Conservation (phyloP, 1,139 yeast species). For the Yamadazyma sp. region DNA sequence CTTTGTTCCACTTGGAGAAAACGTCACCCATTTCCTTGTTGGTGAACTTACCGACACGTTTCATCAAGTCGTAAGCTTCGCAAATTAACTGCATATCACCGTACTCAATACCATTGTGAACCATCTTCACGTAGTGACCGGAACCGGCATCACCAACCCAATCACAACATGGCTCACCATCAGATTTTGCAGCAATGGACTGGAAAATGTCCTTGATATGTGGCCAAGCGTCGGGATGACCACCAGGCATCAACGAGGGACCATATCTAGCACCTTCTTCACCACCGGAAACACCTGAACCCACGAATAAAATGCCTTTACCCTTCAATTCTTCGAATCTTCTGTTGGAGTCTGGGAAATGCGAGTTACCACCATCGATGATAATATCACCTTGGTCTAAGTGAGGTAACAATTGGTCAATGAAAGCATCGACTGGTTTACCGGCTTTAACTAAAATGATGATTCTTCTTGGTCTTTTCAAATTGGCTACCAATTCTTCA, state of each 20-base stretch:
- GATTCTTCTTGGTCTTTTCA: constrained; percentile 96
- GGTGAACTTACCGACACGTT: constrained; percentile 88
- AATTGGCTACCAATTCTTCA: constrained; percentile 81
- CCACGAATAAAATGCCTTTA: constrained; percentile 90
- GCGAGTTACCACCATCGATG: constrained; percentile 99
- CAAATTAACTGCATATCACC: constrained; percentile 99
- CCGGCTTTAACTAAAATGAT: constrained; percentile 97
- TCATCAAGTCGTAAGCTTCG: constrained; percentile 96
- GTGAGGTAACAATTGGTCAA: constrained; percentile 82
- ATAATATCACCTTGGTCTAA: constrained; percentile 97
- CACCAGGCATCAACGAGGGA: constrained; percentile 99
- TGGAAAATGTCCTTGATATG: constrained; percentile 96
- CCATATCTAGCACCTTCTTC: constrained; percentile 99
- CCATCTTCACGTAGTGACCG: constrained; percentile 99
- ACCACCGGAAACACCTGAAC: constrained; percentile 99
- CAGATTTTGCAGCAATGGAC: constrained; percentile 91
- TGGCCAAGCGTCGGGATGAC: constrained; percentile 98
- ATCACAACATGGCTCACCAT: constrained; percentile 99
- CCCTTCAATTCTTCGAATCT: constrained; percentile 85
- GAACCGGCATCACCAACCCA: constrained; percentile 99
- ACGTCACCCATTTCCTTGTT: constrained; percentile 94
- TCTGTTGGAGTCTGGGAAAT: constrained; percentile 98
- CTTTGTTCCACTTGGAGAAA: constrained; percentile 91
- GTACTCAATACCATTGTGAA: constrained; percentile 99
- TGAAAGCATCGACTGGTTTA: constrained; percentile 88